phyloP scores from a whole-genome alignment of 805 yeast species.

The Candida morakotiae region DNA sequence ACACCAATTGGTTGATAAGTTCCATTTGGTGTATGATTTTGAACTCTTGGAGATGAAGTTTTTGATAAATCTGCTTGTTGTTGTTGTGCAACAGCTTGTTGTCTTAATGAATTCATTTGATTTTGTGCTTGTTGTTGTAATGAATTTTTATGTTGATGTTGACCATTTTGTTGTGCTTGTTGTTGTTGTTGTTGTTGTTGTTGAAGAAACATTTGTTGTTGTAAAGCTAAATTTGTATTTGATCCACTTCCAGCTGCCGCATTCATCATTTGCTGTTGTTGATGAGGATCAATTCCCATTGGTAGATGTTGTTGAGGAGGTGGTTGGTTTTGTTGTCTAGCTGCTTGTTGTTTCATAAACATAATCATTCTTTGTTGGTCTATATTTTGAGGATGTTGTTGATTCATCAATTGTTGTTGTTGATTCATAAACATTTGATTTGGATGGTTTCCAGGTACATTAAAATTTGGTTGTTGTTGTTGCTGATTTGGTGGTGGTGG shows the following conservation, averaged over 20 bases:
- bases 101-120: slow-evolving; percentile 49
- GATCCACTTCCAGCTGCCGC: slow-evolving; percentile 6
- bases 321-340: slow-evolving; percentile 7
- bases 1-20: slow-evolving; percentile 2
- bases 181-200: slow-evolving; percentile 19
- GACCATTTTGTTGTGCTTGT: slow-evolving; percentile 10
- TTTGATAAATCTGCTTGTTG: slow-evolving; percentile 11
- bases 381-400: slow-evolving; percentile 2
- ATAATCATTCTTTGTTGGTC: slow-evolving; percentile 9
- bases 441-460: neutral
- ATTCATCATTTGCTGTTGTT: slow-evolving; percentile 15
- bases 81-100: slow-evolving; percentile 35
- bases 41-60: slow-evolving; percentile 6
- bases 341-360: slow-evolving; percentile 8
- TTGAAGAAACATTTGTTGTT: slow-evolving; percentile 28
- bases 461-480: slow-evolving; percentile 2
- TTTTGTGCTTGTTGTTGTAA: slow-evolving; percentile 46
- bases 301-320: slow-evolving; percentile 6
- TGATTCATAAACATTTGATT: slow-evolving; percentile 7
- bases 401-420: slow-evolving; percentile 5
- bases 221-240: slow-evolving; percentile 13
- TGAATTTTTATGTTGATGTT: slow-evolving; percentile 19
- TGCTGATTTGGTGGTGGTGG: neutral
- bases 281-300: slow-evolving; percentile 12
- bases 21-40: slow-evolving; percentile 1